Base-by-base conservation (phyloP, 805 yeast genomes). In the Ogataea allantospora region DNA sequence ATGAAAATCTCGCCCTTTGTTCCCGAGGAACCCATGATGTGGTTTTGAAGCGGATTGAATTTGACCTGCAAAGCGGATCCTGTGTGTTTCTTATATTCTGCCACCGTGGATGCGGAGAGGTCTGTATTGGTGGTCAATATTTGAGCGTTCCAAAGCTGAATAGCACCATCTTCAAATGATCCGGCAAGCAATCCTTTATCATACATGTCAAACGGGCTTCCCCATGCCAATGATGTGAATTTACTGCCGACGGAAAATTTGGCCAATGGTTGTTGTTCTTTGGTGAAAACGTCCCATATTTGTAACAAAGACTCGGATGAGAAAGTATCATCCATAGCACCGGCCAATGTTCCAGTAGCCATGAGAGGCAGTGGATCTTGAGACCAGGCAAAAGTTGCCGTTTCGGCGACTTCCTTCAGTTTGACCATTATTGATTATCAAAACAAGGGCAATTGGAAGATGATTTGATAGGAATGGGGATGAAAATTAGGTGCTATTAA, bases 301-400 rank as follows among this genome's bases (percentile, higher is more conserved):
- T 88, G 89, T 41, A 93, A 66, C n/a, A 74, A 63, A 2, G 96
- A 79, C 19, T 80, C 72, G 14, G 93, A 78, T 27, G 89, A 80
- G 62, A 89, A 89, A 57, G 83, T 80, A 28, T 84, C 85, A 58
- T 88, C 96, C 52, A 93, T 83, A 10, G 96, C 95, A 6, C 98
- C 98, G 0, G 98, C 89, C n/a, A 87, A 84, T 0, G 96, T 84
- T 15, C 96, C 99, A 2, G 96, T 78, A 15, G 88, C 97, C 48
- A 93, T 59, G 37, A 77, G 63, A 12, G 97, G 97, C 44, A 79
- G 65, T 27, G 70, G 61, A 50, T 78, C 85, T 48, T 80, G 77
- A 30, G 96, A 86, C 97, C 98, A 91, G 29, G 98, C 95, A 66
- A 93, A 88, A n/a, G 95, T 81, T 35, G 96, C 89, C 10, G 96